Percentiles rank a stretch among this genome's conserved stretches.
Conservation (phyloP, 1,139 yeast genomes). For the Arxiozyma telluris region DNA sequence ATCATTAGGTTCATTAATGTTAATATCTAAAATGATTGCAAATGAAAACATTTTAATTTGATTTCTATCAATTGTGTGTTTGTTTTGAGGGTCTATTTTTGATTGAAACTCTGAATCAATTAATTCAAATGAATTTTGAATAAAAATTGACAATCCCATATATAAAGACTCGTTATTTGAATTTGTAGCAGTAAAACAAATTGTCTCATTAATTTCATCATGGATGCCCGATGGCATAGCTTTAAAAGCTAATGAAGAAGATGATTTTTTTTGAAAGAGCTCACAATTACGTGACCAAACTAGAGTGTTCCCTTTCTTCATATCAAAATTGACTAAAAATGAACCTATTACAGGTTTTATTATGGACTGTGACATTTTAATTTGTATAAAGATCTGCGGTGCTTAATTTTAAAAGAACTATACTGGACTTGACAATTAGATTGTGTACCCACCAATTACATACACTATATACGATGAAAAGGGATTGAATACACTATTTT, state of each 20-base stretch:
- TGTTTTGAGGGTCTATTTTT: constrained; percentile 8
- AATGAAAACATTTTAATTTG: constrained; percentile 55
- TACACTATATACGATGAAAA: background rate
- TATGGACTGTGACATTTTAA: background rate
- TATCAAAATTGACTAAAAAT: constrained; percentile 28
- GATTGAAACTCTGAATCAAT: background rate
- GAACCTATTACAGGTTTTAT: constrained; percentile 8
- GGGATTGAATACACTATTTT: too few relatives aligned
- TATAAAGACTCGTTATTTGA: constrained; percentile 23
- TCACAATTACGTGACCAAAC: constrained; percentile 17
- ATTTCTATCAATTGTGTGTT: constrained; percentile 36
- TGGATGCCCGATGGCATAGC: constrained; percentile 83
- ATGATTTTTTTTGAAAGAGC: constrained; percentile 7
- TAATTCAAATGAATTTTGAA: constrained; percentile 33
- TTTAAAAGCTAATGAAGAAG: constrained; percentile 45
- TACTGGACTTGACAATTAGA: background rate
- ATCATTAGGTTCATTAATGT: constrained; percentile 29
- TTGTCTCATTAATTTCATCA: constrained; percentile 43
- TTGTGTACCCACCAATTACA: background rate
- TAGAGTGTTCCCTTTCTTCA: constrained; percentile 27
- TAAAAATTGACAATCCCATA: constrained; percentile 44
- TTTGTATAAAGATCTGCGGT: background rate
- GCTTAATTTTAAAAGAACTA: background rate
- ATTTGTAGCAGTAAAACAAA: constrained; percentile 38
- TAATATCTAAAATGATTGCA: constrained; percentile 43